Conservation (phyloP, 352 stramenopile genomes). For the Phytophthora lateralis region DNA sequence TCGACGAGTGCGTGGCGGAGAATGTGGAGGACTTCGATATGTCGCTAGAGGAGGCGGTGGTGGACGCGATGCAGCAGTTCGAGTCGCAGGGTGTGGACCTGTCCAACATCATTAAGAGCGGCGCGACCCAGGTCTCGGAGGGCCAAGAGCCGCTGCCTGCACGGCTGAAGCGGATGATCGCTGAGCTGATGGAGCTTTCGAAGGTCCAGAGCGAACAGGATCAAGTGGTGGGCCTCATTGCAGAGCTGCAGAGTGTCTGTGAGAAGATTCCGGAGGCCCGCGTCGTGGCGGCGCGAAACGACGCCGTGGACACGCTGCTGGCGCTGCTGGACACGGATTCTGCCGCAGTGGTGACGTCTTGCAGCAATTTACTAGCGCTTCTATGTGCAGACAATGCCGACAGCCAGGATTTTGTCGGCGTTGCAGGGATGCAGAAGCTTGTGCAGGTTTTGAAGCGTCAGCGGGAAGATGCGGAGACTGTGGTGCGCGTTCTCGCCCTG, state of each 20-base stretch:
- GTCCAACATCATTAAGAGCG: slow-evolving; percentile 79
- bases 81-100: slow-evolving; percentile 87
- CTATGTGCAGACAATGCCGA: slow-evolving; percentile 56
- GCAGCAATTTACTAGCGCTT: slow-evolving; percentile 32
- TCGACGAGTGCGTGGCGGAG: slow-evolving; percentile 89
- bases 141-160: slow-evolving; percentile 25
- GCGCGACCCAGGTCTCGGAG: not conserved
- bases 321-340: slow-evolving; percentile 34
- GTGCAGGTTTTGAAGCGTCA: slow-evolving; percentile 23
- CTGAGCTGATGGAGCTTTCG: slow-evolving; percentile 24
- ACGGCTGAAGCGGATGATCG: slow-evolving; percentile 45
- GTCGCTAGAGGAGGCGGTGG: slow-evolving; percentile 71
- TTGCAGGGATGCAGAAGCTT: slow-evolving; percentile 45
- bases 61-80: slow-evolving; percentile 87
- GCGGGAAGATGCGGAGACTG: slow-evolving; percentile 14
- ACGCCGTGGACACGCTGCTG: slow-evolving; percentile 56
- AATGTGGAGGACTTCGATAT: slow-evolving; percentile 93
- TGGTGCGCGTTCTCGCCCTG: slow-evolving; percentile 36
- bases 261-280: slow-evolving; percentile 57
- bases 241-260: slow-evolving; percentile 41
- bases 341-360: slow-evolving; percentile 13
- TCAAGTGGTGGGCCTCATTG: slow-evolving; percentile 28
- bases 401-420: slow-evolving; percentile 70
- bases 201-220: slow-evolving; percentile 6
- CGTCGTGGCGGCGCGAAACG: slow-evolving; percentile 64